Conservation (phyloP, 2,329 filamentous ascomycete genomes). For the Penicillium brevicompactum region DNA sequence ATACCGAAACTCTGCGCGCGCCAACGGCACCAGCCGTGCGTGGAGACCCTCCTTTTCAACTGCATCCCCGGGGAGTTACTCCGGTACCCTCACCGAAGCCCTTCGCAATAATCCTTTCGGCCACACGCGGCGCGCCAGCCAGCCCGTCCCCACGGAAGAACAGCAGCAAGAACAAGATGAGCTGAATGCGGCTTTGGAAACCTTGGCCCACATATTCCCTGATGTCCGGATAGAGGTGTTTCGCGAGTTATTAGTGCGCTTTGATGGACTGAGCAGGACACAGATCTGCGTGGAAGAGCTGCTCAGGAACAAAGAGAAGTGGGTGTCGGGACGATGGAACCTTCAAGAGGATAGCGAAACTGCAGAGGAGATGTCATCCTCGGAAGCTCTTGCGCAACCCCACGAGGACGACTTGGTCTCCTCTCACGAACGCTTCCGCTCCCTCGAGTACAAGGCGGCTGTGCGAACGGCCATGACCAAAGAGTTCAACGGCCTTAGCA, state of each 20-base stretch:
- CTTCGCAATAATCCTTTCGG: slow-evolving; percentile 49
- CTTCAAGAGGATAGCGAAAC: slow-evolving; percentile 25
- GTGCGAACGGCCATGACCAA: slow-evolving; percentile 41
- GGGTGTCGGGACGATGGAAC: slow-evolving; percentile 52
- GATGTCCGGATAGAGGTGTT: slow-evolving; percentile 51
- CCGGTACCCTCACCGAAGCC: slow-evolving; percentile 45
- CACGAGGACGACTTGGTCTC: slow-evolving; percentile 32
- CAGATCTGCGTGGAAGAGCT: slow-evolving; percentile 52
- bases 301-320: slow-evolving; percentile 48
- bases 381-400: neutral
- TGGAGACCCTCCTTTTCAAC: slow-evolving; percentile 16
- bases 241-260: slow-evolving; percentile 48
- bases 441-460: slow-evolving; percentile 45
- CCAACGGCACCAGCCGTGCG: slow-evolving; percentile 16
- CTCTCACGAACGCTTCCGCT: slow-evolving; percentile 47
- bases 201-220: slow-evolving; percentile 47
- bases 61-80: slow-evolving; percentile 24
- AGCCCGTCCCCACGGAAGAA: slow-evolving; percentile 26
- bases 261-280: slow-evolving; percentile 50
- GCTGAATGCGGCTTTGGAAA: slow-evolving; percentile 45
- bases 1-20: slow-evolving; percentile 10
- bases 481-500: slow-evolving; percentile 48
- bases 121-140: slow-evolving; percentile 29
- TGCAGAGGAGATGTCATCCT: neutral
- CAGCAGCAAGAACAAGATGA: slow-evolving; percentile 40